Base-by-base conservation (phyloP, 257 asterid species). In the Fraxinus americana region DNA sequence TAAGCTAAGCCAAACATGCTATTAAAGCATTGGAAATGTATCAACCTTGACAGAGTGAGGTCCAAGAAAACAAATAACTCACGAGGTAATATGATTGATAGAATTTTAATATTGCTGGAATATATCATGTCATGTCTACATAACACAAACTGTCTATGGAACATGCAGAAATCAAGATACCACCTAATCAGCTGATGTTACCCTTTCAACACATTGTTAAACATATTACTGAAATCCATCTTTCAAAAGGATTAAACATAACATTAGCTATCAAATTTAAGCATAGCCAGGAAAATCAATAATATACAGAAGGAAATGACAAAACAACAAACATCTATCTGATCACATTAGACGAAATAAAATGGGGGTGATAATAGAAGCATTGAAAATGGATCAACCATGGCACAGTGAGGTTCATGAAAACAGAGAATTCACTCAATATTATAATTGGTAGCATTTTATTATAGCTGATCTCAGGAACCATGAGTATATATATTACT, bases 341-440 rank as follows among this genome's bases (percentile, higher is more conserved):
- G 27, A 16, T 7, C 21, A 5, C 67, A 7, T 21, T 57, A 17
- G 21, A 52, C 4, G 21, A 16, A 54, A 54, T 7, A 54, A 50
- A 50, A 19, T 38, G 63, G 19, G n/a, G n/a, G 57, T 19, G 19
- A 54, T 7, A 59, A 21, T 59, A 23, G 67, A 59, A 59, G 21
- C 3, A 7, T 7, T 48, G 16, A 32, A 23, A 25, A 82, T 77
- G 83, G 71, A 41, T 61, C 83, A 36, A 83, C 63, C 10, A 21
- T 70, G 76, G 39, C 74, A 79, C 75, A 77, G 83, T 73, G 80
- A 30, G 74, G 74, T 57, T 39, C 67, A 10, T 12, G 77, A 45
- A 11, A 41, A 35, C 73, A 45, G 74, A 78, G 74, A 83, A 61
- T 67, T 66, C 83, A 75, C 88, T 77, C 77, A 54, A 75, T 78